phyloP scores from a whole-genome alignment of 108 stramenopile species.

The Schizochytrium sp. region DNA sequence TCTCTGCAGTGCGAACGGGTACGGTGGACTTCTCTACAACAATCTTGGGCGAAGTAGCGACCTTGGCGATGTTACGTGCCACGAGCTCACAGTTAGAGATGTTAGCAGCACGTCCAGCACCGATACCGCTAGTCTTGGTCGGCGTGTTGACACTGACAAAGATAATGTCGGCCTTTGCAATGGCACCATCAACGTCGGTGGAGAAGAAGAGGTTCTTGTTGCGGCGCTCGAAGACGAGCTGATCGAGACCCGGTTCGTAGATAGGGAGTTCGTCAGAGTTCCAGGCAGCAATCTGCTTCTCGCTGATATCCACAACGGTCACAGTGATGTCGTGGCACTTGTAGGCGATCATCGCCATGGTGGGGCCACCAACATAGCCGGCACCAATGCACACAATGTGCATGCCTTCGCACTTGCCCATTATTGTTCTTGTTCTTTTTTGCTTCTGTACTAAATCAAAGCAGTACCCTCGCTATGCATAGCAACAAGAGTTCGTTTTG shows the following conservation, averaged over 20 bases:
- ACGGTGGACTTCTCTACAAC: slow-evolving; percentile 99
- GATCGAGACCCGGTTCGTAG: slow-evolving; percentile 97
- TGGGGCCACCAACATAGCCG: slow-evolving; percentile 99
- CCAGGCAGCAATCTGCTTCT: slow-evolving; percentile 96
- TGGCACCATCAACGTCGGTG: slow-evolving; percentile 92
- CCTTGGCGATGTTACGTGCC: slow-evolving; percentile 96
- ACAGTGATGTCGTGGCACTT: slow-evolving; percentile 95
- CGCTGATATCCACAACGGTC: slow-evolving; percentile 93
- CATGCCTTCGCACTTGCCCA: slow-evolving; percentile 54
- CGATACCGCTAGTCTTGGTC: slow-evolving; percentile 96
- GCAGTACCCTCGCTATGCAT: no score
- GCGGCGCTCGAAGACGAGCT: slow-evolving; percentile 71
- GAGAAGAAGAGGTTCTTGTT: slow-evolving; percentile 95
- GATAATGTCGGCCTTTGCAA: slow-evolving; percentile 91
- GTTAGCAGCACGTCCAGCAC: slow-evolving; percentile 98
- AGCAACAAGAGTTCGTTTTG: no score
- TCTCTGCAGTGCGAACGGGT: slow-evolving; percentile 97
- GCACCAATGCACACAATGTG: slow-evolving; percentile 79
- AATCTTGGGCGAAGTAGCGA: slow-evolving; percentile 89
- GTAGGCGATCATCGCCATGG: slow-evolving; percentile 98
- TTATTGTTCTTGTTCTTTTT: not conserved
- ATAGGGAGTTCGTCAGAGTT: slow-evolving; percentile 93
- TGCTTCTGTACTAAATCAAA: no score
- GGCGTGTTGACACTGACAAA: slow-evolving; percentile 99
- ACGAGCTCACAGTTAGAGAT: slow-evolving; percentile 99